A percentile compares a stretch with the other conserved stretches of the same genome.
Conservation (phyloP, 192 early-diverging fungal genomes). For the Backusella tuberculispora region DNA sequence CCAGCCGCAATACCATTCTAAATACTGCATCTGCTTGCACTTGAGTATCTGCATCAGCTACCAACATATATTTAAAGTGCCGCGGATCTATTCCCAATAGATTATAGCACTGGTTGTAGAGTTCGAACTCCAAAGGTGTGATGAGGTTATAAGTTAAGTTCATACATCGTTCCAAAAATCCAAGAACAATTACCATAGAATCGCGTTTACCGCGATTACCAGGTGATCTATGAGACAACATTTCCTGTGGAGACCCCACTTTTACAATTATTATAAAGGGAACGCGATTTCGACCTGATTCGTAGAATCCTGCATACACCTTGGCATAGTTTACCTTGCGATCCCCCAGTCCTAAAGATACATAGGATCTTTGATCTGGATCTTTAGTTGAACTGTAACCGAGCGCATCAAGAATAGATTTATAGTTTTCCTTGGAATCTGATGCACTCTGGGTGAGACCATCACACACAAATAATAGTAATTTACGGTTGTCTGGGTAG, state of each 20-base stretch:
- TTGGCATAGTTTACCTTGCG: slow-evolving; percentile 71
- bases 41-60: slow-evolving; percentile 71
- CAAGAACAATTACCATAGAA: slow-evolving; percentile 84
- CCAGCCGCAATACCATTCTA: slow-evolving; percentile 56
- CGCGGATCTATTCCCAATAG: slow-evolving; percentile 66
- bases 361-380: slow-evolving; percentile 56
- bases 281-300: slow-evolving; percentile 54
- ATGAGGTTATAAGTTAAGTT: slow-evolving; percentile 58
- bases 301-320: slow-evolving; percentile 69
- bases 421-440: slow-evolving; percentile 60
- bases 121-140: slow-evolving; percentile 69
- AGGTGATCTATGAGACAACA: slow-evolving; percentile 39
- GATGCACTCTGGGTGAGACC: slow-evolving; percentile 62
- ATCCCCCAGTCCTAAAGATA: slow-evolving; percentile 47
- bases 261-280: slow-evolving; percentile 69
- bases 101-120: slow-evolving; percentile 68
- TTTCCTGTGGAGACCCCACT: slow-evolving; percentile 57
- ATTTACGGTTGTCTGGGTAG: slow-evolving; percentile 71
- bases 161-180: slow-evolving; percentile 79
- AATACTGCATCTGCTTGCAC: slow-evolving; percentile 58
- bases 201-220: slow-evolving; percentile 88
- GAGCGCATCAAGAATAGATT: slow-evolving; percentile 67
- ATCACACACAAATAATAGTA: slow-evolving; percentile 72
- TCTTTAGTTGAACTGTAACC: slow-evolving; percentile 62
- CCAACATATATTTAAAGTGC: slow-evolving; percentile 65